Evolutionary conservation across 2,329 filamentous ascomycete species (phyloP).

Genomic region (Penicillium sp.): DNA sequence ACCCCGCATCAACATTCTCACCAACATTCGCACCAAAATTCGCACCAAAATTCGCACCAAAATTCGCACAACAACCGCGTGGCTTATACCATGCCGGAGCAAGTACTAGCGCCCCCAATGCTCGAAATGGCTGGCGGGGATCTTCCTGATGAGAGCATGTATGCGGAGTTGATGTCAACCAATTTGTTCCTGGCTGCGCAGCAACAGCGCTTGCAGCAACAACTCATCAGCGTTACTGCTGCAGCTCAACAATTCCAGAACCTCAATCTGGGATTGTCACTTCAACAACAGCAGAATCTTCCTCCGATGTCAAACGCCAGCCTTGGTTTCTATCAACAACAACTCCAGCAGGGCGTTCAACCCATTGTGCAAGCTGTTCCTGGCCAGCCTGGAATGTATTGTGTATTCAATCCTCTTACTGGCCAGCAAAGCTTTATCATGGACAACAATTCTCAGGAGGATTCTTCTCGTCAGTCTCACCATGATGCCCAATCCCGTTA

Average conservation of each 20-base stretch:
- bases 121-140: conserved; percentile 68
- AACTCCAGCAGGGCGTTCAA: conserved; percentile 67
- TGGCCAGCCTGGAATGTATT: conserved; percentile 74
- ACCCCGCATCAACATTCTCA: neutral
- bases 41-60: conserved; percentile 17
- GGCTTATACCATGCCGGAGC: conserved; percentile 74
- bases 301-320: conserved; percentile 55
- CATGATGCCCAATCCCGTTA: conserved; percentile 48
- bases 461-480: conserved; percentile 35
- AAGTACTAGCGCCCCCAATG: conserved; percentile 70
- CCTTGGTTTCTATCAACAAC: conserved; percentile 64
- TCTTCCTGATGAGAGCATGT: conserved; percentile 77
- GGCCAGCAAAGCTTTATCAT: conserved; percentile 81
- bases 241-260: conserved; percentile 81
- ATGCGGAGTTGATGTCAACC: conserved; percentile 85
- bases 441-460: conserved; percentile 63
- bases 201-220: conserved; percentile 92
- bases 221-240: conserved; percentile 80
- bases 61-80: conserved; percentile 49
- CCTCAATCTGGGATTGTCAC: conserved; percentile 62
- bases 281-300: conserved; percentile 52
- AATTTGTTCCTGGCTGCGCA: conserved; percentile 92
- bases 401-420: conserved; percentile 82
- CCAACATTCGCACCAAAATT: neutral
- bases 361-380: conserved; percentile 64